These are phyloP conservation scores for Scheffersomyces ergatensis DNA, from an alignment of 805 yeast species.

Conservation along the genomic window DNA sequence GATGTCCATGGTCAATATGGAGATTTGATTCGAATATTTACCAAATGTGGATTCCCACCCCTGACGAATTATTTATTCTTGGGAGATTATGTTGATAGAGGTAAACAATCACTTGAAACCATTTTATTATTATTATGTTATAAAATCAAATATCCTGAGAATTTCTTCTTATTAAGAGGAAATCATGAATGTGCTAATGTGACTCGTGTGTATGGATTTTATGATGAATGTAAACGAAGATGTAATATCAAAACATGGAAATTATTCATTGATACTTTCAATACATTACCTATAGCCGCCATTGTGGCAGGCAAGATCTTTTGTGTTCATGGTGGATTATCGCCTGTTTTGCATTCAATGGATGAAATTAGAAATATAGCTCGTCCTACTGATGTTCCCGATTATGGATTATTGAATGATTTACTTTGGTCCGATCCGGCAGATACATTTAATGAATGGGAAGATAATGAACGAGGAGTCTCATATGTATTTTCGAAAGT, in stretches of 20 bases:
- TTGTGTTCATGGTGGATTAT: slow-evolving; percentile 83
- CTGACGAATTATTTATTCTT: slow-evolving; percentile 85
- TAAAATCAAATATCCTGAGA: slow-evolving; percentile 95
- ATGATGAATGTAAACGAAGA: slow-evolving; percentile 96
- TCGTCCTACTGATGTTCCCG: slow-evolving; percentile 85
- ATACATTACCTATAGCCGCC: slow-evolving; percentile 93
- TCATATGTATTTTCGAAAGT: slow-evolving; percentile 76
- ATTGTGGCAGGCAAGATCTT: slow-evolving; percentile 93
- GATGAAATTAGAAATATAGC: slow-evolving; percentile 74
- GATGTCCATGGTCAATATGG: slow-evolving; percentile 97
- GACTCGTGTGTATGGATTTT: slow-evolving; percentile 94
- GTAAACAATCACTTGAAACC: slow-evolving; percentile 94
- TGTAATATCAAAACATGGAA: slow-evolving; percentile 94
- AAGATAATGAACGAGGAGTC: slow-evolving; percentile 83
- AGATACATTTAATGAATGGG: slow-evolving; percentile 81
- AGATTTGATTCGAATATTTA: slow-evolving; percentile 85
- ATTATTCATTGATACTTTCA: slow-evolving; percentile 88
- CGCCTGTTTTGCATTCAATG: slow-evolving; percentile 70
- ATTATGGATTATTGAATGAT: slow-evolving; percentile 74
- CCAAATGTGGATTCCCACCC: slow-evolving; percentile 97
- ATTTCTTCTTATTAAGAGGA: slow-evolving; percentile 88
- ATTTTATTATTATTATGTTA: slow-evolving; percentile 83
- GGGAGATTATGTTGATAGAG: slow-evolving; percentile 97
- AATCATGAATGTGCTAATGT: slow-evolving; percentile 98
- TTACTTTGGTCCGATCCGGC: slow-evolving; percentile 85